A percentile compares a stretch with the other conserved stretches of the same genome.
These are phyloP conservation scores for Nicotiana noctiflora DNA, from an alignment of 257 asterid genomes.

Conservation along the genomic window DNA sequence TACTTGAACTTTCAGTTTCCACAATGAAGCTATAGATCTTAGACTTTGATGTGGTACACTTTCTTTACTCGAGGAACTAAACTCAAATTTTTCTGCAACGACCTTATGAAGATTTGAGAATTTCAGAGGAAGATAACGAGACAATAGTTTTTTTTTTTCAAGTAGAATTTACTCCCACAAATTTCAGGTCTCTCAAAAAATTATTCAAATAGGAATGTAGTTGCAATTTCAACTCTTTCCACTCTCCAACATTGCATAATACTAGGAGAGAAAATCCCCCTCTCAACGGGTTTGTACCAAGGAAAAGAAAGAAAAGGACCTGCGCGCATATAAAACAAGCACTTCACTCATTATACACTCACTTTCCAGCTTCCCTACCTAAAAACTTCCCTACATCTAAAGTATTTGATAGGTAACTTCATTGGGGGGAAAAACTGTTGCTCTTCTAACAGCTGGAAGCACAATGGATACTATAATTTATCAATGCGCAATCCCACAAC, in stretches of 20 bases:
- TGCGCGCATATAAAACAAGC: neutral
- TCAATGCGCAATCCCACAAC: neutral
- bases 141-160: no score
- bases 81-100: no score
- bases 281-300: no score
- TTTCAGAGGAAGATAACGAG: no score
- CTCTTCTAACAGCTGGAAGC: neutral
- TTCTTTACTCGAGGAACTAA: no score
- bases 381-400: neutral
- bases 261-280: neutral
- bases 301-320: neutral
- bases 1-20: no score
- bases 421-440: neutral
- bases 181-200: no score
- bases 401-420: neutral
- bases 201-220: neutral
- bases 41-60: no score
- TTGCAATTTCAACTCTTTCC: neutral
- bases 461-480: neutral
- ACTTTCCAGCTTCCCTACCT: neutral
- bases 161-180: no score
- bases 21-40: no score
- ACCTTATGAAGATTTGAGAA: no score
- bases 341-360: neutral
- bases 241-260: neutral